Evolutionary conservation across 495 filamentous ascomycete genomes (phyloP).

Genomic region (Cladorrhinum samala): DNA sequence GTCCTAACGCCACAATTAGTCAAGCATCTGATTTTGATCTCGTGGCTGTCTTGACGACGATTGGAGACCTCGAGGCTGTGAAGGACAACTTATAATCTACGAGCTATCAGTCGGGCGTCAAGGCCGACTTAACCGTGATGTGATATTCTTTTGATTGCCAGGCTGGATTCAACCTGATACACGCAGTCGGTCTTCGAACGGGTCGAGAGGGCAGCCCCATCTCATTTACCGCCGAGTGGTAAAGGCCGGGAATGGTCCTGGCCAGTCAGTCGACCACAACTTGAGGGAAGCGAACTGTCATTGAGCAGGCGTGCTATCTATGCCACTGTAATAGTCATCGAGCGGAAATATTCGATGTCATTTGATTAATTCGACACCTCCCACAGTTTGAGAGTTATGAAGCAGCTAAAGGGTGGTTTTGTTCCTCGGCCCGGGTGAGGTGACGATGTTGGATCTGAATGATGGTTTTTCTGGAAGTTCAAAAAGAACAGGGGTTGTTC

Average conservation of each 20-base stretch:
- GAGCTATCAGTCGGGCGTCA: not conserved
- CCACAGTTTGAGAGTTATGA: too few relatives aligned
- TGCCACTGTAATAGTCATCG: too few relatives aligned
- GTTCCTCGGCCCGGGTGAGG: too few relatives aligned
- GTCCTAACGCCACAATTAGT: not conserved
- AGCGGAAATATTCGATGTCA: too few relatives aligned
- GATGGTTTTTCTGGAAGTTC: too few relatives aligned
- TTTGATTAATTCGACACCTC: too few relatives aligned
- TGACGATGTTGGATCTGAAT: too few relatives aligned
- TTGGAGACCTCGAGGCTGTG: too few relatives aligned
- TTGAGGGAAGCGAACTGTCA: not conserved
- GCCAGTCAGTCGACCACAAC: slow-evolving; percentile 6
- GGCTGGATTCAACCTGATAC: slow-evolving; percentile 7
- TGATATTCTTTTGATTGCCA: slow-evolving; percentile 3
- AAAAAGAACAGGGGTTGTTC: too few relatives aligned
- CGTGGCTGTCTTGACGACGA: too few relatives aligned
- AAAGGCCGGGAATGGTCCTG: not conserved
- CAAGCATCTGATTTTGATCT: not conserved
- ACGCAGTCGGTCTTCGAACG: not conserved
- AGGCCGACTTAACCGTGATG: not conserved
- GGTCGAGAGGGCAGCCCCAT: not conserved
- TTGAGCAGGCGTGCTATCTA: not conserved
- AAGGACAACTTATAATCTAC: too few relatives aligned
- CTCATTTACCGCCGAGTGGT: slow-evolving; percentile 12
- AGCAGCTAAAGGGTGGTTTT: too few relatives aligned